Base-by-base conservation (phyloP, 176 grass and related monocot species). In the Oropetium thomaeum region DNA sequence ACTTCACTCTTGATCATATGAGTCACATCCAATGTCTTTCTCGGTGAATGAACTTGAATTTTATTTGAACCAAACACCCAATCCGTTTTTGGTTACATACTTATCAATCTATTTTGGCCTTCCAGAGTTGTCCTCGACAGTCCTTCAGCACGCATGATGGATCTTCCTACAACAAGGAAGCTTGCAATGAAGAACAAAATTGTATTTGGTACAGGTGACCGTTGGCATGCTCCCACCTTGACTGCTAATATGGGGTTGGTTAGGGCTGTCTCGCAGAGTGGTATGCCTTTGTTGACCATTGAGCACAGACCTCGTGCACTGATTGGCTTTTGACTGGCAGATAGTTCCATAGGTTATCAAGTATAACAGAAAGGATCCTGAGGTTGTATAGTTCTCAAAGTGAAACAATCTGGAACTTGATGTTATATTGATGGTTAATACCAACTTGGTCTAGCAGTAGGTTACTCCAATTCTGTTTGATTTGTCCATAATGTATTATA, bases 161-260 rank as follows among this genome's bases (percentile, higher is more conserved):
- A 84, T 85, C 91, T 98, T 39, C 96, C 86, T 34, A 98, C 91
- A 17, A 92, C 91, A 74, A 89, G 96, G 76, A 90, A 90, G 73
- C 81, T 94, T 26, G 87, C 86, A 15, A 66, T 83, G 62, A 94
- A 94, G 52, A 98, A 92, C 76, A 98, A 92, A 33, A 83, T 94
- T 51, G 82, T 88, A 34, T 95, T 98, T 59, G 96, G 96, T 20
- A 98, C 96, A 63, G 96, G 96, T 26, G 96, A 95, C 76, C 75
- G 75, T 44, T 92, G 96, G 91, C 87, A 69, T 17, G 84, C 91
- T 63, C 89, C 89, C 31, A 98, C 96, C 69, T 65, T 98, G 72
- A 98, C 91, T 5, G 96, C 96, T 22, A 98, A 94, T 59, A 92
- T 83, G 79, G 88, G 84, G 25, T 84, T 95, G 8, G 87, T 90